Percentiles rank a stretch among this genome's conserved stretches.
phyloP scores from a whole-genome alignment of 345 rosid genomes.

The Toxicodendron radicans region DNA sequence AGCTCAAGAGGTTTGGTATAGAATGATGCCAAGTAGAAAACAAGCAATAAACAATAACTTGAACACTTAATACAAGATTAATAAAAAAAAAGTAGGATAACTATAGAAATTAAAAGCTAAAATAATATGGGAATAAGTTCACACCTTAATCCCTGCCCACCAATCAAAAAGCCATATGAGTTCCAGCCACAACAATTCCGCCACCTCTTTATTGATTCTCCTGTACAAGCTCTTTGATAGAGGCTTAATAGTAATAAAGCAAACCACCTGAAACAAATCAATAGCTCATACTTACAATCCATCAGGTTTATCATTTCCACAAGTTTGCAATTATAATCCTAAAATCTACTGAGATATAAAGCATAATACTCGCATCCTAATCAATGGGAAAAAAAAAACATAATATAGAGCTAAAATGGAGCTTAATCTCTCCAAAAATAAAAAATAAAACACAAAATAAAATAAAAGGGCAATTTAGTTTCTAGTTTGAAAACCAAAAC shows the following conservation, averaged over 20 bases:
- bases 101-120: constrained; percentile 5
- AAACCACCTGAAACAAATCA: constrained; percentile 61
- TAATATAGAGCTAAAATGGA: not conserved
- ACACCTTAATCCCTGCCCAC: constrained; percentile 95
- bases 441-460: not conserved
- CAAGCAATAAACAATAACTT: not conserved
- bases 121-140: constrained; percentile 2
- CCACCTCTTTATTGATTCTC: constrained; percentile 65
- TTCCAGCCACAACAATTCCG: constrained; percentile 89
- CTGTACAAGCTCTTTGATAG: constrained; percentile 72
- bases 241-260: constrained; percentile 72
- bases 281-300: not conserved
- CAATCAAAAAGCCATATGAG: constrained; percentile 94
- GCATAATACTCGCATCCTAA: not conserved
- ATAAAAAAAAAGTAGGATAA: not conserved
- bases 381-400: not conserved
- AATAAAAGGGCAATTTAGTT: not conserved
- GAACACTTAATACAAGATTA: not conserved
- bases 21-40: not conserved
- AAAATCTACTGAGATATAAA: not conserved
- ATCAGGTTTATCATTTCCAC: not conserved
- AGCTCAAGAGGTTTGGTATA: not conserved
- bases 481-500: not conserved
- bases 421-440: not conserved
- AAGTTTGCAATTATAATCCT: not conserved